A percentile compares a stretch with the other conserved stretches of the same genome.
Conservation (phyloP, 345 rosid genomes). For the Rhizophora apiculata region DNA sequence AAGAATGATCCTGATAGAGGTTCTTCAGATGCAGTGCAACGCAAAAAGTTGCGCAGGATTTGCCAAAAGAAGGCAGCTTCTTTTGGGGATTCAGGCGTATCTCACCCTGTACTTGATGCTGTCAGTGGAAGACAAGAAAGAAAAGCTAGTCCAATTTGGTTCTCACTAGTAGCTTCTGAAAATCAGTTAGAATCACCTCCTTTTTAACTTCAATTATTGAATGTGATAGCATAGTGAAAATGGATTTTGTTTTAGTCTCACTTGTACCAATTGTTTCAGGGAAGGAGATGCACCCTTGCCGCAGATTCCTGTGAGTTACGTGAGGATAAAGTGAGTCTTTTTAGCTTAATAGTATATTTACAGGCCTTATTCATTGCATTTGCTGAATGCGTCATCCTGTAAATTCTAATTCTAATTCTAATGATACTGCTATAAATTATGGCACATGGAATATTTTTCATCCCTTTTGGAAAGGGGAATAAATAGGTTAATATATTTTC, state of each 20-base stretch:
- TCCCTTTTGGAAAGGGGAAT: too few species aligned
- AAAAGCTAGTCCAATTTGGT: constrained; percentile 26
- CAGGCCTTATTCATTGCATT: not conserved
- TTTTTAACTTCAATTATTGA: constrained; percentile 11
- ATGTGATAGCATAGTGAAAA: not conserved
- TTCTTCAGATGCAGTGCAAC: constrained; percentile 3
- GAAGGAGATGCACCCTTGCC: constrained; percentile 33
- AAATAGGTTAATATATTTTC: too few species aligned
- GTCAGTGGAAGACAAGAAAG: constrained; percentile 22
- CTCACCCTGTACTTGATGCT: constrained; percentile 15
- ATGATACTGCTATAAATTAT: too few species aligned
- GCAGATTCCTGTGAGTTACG: constrained; percentile 25
- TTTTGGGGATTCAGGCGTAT: constrained; percentile 9
- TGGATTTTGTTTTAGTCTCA: constrained; percentile 1
- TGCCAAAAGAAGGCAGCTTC: constrained; percentile 16
- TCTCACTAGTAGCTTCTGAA: constrained; percentile 29
- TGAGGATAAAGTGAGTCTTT: constrained; percentile 31
- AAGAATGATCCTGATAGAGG: constrained; percentile 2
- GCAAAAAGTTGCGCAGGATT: constrained; percentile 23
- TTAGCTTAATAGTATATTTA: constrained; percentile 6
- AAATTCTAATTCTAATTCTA: too few species aligned
- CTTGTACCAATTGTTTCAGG: constrained; percentile 13
- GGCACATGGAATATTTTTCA: too few species aligned
- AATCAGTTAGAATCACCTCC: constrained; percentile 31
- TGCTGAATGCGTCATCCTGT: not conserved